phyloP scores from a whole-genome alignment of 768 basidiomycete genomes.

The Daedalea quercina region DNA sequence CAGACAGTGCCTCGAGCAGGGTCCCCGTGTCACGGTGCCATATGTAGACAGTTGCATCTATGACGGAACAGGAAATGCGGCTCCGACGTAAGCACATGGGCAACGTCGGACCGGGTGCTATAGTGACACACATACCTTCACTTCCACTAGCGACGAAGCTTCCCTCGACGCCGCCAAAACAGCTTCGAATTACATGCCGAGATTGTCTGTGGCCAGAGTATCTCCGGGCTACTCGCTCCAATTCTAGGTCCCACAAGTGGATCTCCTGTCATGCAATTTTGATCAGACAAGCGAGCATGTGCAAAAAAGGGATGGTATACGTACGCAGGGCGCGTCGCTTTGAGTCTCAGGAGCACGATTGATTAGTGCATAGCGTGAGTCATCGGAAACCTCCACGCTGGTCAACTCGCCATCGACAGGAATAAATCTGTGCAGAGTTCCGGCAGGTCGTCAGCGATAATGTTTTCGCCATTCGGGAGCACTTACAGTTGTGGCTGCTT shows the following conservation, averaged over 20 bases:
- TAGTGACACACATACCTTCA: conserved; percentile 61
- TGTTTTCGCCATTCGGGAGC: conserved; percentile 5
- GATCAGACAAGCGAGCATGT: conserved; percentile 4
- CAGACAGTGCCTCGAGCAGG: conserved; percentile 80
- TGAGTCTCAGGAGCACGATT: conserved; percentile 88
- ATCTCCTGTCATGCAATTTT: conserved; percentile 62
- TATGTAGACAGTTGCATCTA: conserved; percentile 90
- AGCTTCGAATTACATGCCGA: conserved; percentile 82
- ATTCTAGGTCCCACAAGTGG: conserved; percentile 76
- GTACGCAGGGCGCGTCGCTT: conserved; percentile 29
- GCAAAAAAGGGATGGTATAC: conserved; percentile 5
- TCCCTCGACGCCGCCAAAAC: conserved; percentile 86
- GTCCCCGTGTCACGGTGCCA: conserved; percentile 88
- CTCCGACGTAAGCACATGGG: background rate
- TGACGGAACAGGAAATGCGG: background rate
- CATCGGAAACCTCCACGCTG: conserved; percentile 78
- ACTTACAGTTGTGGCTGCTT: conserved; percentile 54
- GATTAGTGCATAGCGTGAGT: conserved; percentile 83
- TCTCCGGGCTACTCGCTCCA: conserved; percentile 65
- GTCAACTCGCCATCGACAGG: conserved; percentile 76
- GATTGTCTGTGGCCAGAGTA: conserved; percentile 84
- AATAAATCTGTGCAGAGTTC: conserved; percentile 41
- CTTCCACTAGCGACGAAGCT: conserved; percentile 92
- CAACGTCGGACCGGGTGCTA: background rate
- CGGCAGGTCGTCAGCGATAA: background rate